phyloP scores from a whole-genome alignment of 768 basidiomycete species.

The Mycena rosella region DNA sequence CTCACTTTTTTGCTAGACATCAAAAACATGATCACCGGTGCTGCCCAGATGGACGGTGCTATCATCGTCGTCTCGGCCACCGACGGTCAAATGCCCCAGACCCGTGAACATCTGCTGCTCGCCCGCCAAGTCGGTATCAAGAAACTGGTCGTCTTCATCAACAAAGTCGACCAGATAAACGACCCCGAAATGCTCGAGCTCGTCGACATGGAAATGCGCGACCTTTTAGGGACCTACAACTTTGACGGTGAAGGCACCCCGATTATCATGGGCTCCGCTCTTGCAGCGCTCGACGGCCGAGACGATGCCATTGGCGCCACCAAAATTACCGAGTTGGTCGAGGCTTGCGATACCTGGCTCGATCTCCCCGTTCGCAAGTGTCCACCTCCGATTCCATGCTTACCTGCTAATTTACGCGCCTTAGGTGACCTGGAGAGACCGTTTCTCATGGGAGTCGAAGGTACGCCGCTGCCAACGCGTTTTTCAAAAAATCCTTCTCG shows the following conservation, averaged over 20 bases:
- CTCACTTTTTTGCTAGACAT: constrained; percentile 67
- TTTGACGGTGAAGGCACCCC: constrained; percentile 98
- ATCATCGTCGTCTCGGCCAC: constrained; percentile 98
- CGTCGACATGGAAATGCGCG: constrained; percentile 99
- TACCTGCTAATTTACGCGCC: constrained; percentile 9
- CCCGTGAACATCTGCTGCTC: constrained; percentile 96
- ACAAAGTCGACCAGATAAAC: constrained; percentile 97
- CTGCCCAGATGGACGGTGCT: constrained; percentile 97
- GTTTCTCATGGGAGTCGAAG: constrained; percentile 96
- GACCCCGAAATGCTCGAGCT: constrained; percentile 99
- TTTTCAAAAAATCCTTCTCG: too few species aligned
- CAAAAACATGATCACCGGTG: constrained; percentile 99
- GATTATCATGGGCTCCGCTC: constrained; percentile 97
- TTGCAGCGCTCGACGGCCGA: constrained; percentile 93
- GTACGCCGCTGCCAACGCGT: constrained; percentile 51
- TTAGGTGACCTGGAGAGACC: constrained; percentile 97
- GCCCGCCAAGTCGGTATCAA: constrained; percentile 99
- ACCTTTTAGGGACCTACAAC: constrained; percentile 90
- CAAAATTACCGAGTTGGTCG: constrained; percentile 86
- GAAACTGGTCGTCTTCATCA: constrained; percentile 98
- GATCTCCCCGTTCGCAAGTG: constrained; percentile 89
- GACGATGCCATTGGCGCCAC: constrained; percentile 82
- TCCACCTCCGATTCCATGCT: background rate
- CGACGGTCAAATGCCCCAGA: constrained; percentile 99
- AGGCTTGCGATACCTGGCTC: constrained; percentile 94